Evolutionary conservation across 1,284 basidiomycete genomes (phyloP).

Genomic region (Naganishia cerealis): DNA sequence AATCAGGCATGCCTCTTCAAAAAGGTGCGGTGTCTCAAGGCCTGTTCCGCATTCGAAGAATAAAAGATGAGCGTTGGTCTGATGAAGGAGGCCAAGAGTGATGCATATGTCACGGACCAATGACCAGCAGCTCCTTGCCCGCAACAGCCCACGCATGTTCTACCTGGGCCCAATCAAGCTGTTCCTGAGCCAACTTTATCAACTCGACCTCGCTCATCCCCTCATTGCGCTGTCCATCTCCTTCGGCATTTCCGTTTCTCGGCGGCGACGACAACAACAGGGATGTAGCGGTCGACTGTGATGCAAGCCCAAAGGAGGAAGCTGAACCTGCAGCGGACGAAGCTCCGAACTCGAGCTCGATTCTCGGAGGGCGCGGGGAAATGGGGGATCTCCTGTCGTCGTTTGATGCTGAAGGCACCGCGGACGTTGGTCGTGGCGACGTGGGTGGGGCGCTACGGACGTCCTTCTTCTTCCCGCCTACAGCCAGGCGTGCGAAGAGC

Average conservation of each 20-base stretch:
- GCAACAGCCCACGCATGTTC: constrained; percentile 18
- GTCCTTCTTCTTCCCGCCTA: constrained; percentile 14
- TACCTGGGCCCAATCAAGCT: constrained; percentile 18
- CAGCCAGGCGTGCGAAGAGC: constrained; percentile 11
- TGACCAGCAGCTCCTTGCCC: constrained; percentile 4
- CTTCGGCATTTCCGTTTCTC: background rate
- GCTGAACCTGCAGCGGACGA: background rate
- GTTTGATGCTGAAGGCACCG: background rate
- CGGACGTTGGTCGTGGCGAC: background rate
- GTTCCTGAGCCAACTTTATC: background rate
- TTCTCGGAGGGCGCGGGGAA: background rate
- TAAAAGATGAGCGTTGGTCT: background rate
- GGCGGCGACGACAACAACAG: too few relatives aligned
- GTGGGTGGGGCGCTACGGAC: background rate
- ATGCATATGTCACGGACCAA: constrained; percentile 1
- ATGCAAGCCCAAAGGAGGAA: background rate
- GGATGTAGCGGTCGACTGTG: background rate
- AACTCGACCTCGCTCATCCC: constrained; percentile 4
- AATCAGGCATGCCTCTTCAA: background rate
- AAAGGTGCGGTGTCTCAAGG: constrained; percentile 9
- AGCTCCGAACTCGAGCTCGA: constrained; percentile 20
- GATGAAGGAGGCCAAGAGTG: background rate
- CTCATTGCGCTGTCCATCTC: background rate
- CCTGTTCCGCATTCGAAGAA: constrained; percentile 1
- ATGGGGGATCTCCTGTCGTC: background rate